Evolutionary conservation across 768 basidiomycete genomes (phyloP), one percentile per base, ranked within the genome.

Genomic region (Panaeolus cyanescens): DNA sequence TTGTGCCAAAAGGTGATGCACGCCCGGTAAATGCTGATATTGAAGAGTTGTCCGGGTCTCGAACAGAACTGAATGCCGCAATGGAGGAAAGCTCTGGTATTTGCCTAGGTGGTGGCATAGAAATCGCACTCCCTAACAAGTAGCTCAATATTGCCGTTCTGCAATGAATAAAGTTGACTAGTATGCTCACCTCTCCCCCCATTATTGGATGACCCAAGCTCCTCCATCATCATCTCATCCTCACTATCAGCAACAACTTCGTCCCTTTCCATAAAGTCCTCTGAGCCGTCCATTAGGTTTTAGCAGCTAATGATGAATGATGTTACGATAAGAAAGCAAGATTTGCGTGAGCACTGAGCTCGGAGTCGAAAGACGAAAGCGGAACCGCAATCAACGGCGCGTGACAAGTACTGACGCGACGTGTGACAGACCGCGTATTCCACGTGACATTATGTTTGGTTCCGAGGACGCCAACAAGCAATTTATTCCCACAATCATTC

Each of bases 211-310:
- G 56, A 50, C 40, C 39, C 58, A 17, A 33, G 30, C 37, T 59
- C 50, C 20, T 20, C 54, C 61, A 60, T 45, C 36, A 67, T 65
- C 28, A 53, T 58, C 55, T 71, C 71, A 13, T 69, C 69, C 31
- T 74, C 73, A 68, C 84, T 85, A 66, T 81, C 84, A 25, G 79
- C 79, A 55, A 84, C 77, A n/a, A 82, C 70, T 70, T 82, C 82
- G 60, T 80, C 74, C 17, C 73, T 64, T 30, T 66, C 59, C 6
- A 68, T 62, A 50, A 15, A 28, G 6, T 28, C 25, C 25, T 50
- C 45, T n/a, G 28, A 36, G 15, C 25, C 37, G 39, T 59, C 59
- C 50, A 66, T 58, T 10, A 8, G 4, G 30, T 34, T 40, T 57
- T 54, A n/a, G 25, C 39, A 19, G 22, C 15, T 42, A 34, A 30